Percentiles rank a stretch among this genome's conserved stretches.
Evolutionary conservation across 176 grass and related monocot genomes (phyloP).

Genomic region (Chloris gayana): DNA sequence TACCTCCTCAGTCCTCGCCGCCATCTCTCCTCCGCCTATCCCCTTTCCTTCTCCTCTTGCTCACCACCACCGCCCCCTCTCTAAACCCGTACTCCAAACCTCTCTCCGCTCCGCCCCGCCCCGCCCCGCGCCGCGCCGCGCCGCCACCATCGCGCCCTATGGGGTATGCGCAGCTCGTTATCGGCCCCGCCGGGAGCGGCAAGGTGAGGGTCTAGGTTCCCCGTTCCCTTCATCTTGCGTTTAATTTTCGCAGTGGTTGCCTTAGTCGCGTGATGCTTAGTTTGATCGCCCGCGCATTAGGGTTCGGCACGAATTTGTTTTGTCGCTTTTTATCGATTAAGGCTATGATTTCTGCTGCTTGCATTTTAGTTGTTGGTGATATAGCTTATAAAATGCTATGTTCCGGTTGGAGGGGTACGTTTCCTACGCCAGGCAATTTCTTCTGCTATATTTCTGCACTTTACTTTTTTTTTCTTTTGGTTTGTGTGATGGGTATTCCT

Average conservation of each 20-base stretch:
- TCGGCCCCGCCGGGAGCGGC: conserved; percentile 92
- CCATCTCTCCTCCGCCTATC: not conserved
- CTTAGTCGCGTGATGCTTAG: not conserved
- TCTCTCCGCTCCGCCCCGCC: not conserved
- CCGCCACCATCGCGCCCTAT: conserved; percentile 35
- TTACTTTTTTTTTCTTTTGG: not conserved
- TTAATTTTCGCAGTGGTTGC: not conserved
- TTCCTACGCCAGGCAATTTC: not conserved
- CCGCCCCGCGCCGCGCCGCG: too few species aligned
- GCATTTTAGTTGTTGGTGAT: not conserved
- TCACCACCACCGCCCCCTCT: not conserved
- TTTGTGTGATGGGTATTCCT: not conserved
- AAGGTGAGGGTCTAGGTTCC: conserved; percentile 51
- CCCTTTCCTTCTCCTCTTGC: not conserved
- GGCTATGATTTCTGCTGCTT: not conserved
- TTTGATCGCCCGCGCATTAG: not conserved
- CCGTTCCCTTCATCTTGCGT: not conserved
- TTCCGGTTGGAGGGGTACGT: not conserved
- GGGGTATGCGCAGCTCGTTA: conserved; percentile 96
- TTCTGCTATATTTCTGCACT: not conserved
- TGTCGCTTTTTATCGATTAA: not conserved
- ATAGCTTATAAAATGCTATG: not conserved
- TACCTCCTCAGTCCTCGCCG: too few species aligned
- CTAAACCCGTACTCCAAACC: conserved; percentile 12
- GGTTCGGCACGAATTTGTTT: not conserved